Evolutionary conservation across 2,329 filamentous ascomycete genomes (phyloP).

Genomic region (Claviceps cyperi): DNA sequence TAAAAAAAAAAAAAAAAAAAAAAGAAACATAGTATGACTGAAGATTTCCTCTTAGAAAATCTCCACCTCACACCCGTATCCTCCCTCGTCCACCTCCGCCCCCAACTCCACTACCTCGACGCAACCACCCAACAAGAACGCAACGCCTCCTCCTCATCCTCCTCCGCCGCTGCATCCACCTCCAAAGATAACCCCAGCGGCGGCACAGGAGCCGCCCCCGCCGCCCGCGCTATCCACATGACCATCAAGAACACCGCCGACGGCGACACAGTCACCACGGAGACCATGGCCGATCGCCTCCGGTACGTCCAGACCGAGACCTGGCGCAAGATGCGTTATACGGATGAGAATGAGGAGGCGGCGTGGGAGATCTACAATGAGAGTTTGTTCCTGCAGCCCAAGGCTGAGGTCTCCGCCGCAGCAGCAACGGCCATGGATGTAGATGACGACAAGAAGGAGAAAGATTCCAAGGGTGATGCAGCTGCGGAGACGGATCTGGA

Average conservation of each 20-base stretch:
- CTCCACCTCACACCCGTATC: slow-evolving; percentile 75
- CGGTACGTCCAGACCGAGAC: slow-evolving; percentile 65
- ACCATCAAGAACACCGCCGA: slow-evolving; percentile 66
- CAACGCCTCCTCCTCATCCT: slow-evolving; percentile 23
- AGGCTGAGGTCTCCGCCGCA: slow-evolving; percentile 2
- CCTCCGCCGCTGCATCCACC: slow-evolving; percentile 20
- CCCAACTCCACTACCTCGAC: slow-evolving; percentile 87
- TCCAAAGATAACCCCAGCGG: background rate
- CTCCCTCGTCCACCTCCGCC: slow-evolving; percentile 75
- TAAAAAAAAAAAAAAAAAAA: background rate
- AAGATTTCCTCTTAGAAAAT: slow-evolving; percentile 41
- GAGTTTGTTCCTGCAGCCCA: slow-evolving; percentile 38
- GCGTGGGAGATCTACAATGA: slow-evolving; percentile 66
- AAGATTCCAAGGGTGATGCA: slow-evolving; percentile 2
- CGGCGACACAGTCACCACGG: slow-evolving; percentile 47
- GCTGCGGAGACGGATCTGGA: slow-evolving; percentile 15
- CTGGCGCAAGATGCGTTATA: slow-evolving; percentile 69
- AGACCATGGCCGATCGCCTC: slow-evolving; percentile 64
- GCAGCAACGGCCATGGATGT: slow-evolving; percentile 6
- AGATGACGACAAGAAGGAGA: slow-evolving; percentile 3
- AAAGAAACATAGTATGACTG: background rate
- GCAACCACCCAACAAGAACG: slow-evolving; percentile 60
- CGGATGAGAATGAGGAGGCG: slow-evolving; percentile 63
- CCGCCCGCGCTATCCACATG: slow-evolving; percentile 70
- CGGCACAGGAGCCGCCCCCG: slow-evolving; percentile 22